Conservation (phyloP, 148 eudicot species). For the Fagopyrum homotropicum region DNA sequence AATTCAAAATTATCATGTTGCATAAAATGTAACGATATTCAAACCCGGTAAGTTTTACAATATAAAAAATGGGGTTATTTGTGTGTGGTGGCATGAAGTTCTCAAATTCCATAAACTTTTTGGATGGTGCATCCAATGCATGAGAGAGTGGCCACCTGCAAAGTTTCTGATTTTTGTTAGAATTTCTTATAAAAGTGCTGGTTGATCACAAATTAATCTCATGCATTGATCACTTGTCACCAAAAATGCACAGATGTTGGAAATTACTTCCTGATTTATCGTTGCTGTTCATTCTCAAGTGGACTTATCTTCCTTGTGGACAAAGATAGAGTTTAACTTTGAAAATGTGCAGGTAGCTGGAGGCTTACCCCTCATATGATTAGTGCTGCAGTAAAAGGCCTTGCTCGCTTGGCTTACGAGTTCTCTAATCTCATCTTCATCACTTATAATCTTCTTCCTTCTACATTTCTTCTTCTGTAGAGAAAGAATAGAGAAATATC, state of each 20-base stretch:
- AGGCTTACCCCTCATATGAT: constrained; percentile 90
- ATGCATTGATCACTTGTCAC: too few relatives aligned
- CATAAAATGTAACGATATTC: too few relatives aligned
- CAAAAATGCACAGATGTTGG: not conserved
- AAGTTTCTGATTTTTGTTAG: too few relatives aligned
- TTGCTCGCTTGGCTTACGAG: constrained; percentile 98
- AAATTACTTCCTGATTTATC: not conserved
- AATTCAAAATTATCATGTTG: too few relatives aligned
- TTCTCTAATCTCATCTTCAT: constrained; percentile 75
- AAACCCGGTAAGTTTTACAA: too few relatives aligned
- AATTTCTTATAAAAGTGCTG: too few relatives aligned
- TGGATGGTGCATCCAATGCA: too few relatives aligned
- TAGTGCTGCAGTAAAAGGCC: constrained; percentile 91
- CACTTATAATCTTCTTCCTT: constrained; percentile 75
- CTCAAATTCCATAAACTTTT: too few relatives aligned
- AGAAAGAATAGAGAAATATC: constrained; percentile 78
- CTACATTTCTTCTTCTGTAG: constrained; percentile 68
- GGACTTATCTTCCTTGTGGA: not conserved
- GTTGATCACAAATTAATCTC: too few relatives aligned
- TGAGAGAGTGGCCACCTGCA: too few relatives aligned
- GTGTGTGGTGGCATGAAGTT: too few relatives aligned
- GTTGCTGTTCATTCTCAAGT: not conserved
- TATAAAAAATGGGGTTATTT: too few relatives aligned
- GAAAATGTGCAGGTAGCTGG: constrained; percentile 60
- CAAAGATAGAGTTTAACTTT: not conserved